Evolutionary conservation across 2,329 filamentous ascomycete species (phyloP).

Genomic region (Cytospora schulzeri): DNA sequence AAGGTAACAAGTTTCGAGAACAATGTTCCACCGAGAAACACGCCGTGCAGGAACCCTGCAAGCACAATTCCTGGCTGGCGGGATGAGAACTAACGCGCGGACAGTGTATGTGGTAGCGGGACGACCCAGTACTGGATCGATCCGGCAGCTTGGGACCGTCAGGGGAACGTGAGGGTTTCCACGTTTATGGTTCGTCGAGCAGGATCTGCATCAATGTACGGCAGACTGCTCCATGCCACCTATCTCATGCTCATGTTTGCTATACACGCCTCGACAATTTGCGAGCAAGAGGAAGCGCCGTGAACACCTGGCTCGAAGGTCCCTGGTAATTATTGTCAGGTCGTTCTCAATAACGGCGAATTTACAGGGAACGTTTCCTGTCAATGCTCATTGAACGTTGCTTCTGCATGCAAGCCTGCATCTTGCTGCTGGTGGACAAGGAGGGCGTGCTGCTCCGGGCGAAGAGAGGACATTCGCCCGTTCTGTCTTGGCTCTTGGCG

Average conservation of each 20-base stretch:
- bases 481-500: conserved; percentile 2
- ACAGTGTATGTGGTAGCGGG: not conserved
- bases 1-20: not conserved
- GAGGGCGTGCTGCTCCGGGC: not conserved
- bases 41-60: not conserved
- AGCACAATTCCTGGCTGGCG: conserved; percentile 6
- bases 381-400: conserved; percentile 6
- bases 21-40: conserved; percentile 8
- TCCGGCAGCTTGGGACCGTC: conserved; percentile 22
- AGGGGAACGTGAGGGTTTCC: conserved; percentile 19
- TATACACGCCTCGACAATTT: not conserved
- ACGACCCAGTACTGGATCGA: conserved; percentile 1
- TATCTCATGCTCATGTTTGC: conserved; percentile 2
- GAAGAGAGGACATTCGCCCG: not conserved
- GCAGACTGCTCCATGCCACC: not conserved
- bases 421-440: conserved; percentile 2
- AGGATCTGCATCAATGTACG: conserved; percentile 8
- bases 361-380: conserved; percentile 4
- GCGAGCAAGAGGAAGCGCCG: conserved; percentile 3
- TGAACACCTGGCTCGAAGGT: not conserved
- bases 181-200: conserved; percentile 8
- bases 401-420: not conserved
- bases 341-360: not conserved
- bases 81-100: conserved; percentile 12
- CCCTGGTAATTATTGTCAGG: not conserved